Evolutionary conservation across 2,329 filamentous ascomycete species (phyloP).

Genomic region (Ceratocystis colombiana): DNA sequence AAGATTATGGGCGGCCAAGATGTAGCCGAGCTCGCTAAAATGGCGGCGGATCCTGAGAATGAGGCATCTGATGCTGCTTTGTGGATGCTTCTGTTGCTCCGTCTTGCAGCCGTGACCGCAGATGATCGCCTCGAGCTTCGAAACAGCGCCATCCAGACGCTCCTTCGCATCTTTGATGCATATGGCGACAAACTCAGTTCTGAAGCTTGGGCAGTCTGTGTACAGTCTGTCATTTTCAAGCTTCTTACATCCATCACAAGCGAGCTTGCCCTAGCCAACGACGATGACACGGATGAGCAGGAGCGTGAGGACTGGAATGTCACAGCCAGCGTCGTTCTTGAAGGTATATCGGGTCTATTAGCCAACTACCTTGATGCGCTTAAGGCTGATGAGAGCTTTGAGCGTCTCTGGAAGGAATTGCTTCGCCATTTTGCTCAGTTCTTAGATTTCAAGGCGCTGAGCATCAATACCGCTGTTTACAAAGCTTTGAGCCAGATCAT

Average conservation of each 20-base stretch:
- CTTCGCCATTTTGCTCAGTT: constrained; percentile 57
- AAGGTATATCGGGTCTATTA: constrained; percentile 61
- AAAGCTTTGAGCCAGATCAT: constrained; percentile 56
- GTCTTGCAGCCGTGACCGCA: constrained; percentile 60
- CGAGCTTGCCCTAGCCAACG: constrained; percentile 20
- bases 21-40: constrained; percentile 42
- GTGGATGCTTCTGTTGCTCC: constrained; percentile 66
- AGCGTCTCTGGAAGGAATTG: constrained; percentile 64
- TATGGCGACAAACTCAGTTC: constrained; percentile 72
- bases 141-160: constrained; percentile 80
- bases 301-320: constrained; percentile 56
- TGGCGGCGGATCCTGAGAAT: constrained; percentile 50
- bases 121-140: constrained; percentile 65
- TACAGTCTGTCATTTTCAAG: constrained; percentile 69
- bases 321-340: constrained; percentile 63
- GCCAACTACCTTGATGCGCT: constrained; percentile 67
- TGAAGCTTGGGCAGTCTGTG: constrained; percentile 72
- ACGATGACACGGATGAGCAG: constrained; percentile 33
- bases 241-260: constrained; percentile 56
- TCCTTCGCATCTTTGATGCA: constrained; percentile 83
- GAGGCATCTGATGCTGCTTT: constrained; percentile 58
- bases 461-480: constrained; percentile 62
- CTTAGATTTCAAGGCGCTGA: constrained; percentile 53
- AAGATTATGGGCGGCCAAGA: constrained; percentile 45
- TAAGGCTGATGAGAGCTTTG: constrained; percentile 55